Percentiles rank a stretch among this genome's conserved stretches.
These are phyloP conservation scores for Nitzschia inconspicua DNA, from an alignment of 108 stramenopile genomes.

Conservation along the genomic window DNA sequence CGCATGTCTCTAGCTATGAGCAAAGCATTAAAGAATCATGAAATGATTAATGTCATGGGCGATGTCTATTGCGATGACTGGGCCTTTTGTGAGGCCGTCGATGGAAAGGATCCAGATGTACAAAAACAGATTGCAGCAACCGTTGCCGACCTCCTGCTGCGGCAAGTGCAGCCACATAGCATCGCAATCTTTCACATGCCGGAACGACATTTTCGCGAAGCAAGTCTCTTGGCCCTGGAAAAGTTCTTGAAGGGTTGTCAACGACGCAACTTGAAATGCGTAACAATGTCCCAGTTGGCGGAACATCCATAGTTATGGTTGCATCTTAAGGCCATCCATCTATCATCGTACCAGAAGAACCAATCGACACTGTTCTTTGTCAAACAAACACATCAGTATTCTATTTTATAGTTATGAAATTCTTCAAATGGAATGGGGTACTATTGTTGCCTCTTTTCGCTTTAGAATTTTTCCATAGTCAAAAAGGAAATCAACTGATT, in stretches of 20 bases:
- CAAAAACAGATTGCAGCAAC: no score
- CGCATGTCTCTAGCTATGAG: conserved; percentile 1
- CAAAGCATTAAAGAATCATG: not conserved
- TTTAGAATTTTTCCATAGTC: conserved; percentile 5
- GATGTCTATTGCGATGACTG: conserved; percentile 10
- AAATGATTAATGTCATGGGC: not conserved
- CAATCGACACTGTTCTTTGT: no score
- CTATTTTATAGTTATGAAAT: no score
- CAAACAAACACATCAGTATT: no score
- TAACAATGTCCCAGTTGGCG: conserved; percentile 1
- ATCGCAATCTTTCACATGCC: conserved; percentile 29
- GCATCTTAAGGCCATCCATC: no score
- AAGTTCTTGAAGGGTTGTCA: conserved; percentile 11
- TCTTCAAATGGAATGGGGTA: no score
- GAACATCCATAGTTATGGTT: no score
- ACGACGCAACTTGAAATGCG: not conserved
- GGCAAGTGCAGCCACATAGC: conserved; percentile 3
- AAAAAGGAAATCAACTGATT: conserved; percentile 5
- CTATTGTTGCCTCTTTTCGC: no score
- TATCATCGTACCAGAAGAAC: no score
- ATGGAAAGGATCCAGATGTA: no score
- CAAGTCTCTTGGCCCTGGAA: not conserved
- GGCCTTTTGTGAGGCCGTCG: no score
- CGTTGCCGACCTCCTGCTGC: conserved; percentile 10
- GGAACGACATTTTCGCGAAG: conserved; percentile 10